Conservation (phyloP, 1,284 basidiomycete genomes). For the Trichosporon coremiiforme region DNA sequence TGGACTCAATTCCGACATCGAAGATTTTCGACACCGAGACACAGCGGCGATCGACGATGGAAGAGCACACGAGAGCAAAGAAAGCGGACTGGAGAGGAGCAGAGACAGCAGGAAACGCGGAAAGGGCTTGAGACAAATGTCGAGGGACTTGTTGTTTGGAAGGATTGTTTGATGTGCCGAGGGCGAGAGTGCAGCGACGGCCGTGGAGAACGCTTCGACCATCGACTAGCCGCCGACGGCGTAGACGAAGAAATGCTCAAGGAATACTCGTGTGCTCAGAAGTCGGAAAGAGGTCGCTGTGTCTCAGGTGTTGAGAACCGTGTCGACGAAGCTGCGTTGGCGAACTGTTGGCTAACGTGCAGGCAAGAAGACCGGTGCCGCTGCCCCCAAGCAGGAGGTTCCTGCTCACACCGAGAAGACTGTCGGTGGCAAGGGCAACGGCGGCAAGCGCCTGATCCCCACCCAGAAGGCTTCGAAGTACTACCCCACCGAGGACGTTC, state of each 20-base stretch:
- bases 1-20: constrained; percentile 20
- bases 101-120: neutral
- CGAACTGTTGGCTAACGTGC: constrained; percentile 18
- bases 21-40: neutral
- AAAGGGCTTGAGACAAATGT: neutral
- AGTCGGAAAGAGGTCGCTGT: neutral
- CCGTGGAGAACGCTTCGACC: neutral
- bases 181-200: neutral
- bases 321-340: neutral
- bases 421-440: constrained; percentile 89
- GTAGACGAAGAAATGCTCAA: neutral
- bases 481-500: constrained; percentile 96
- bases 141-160: neutral
- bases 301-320: neutral
- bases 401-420: constrained; percentile 71
- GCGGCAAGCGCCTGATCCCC: constrained; percentile 79
- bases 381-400: constrained; percentile 63
- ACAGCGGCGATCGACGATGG: neutral
- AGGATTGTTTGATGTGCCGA: neutral
- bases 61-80: constrained; percentile 6
- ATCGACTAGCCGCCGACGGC: neutral
- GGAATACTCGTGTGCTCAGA: neutral
- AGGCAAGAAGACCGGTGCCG: constrained; percentile 74
- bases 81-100: neutral
- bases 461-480: constrained; percentile 85